phyloP scores from a whole-genome alignment of 139 green algal species.

The Protoeuglena noctilucae region DNA sequence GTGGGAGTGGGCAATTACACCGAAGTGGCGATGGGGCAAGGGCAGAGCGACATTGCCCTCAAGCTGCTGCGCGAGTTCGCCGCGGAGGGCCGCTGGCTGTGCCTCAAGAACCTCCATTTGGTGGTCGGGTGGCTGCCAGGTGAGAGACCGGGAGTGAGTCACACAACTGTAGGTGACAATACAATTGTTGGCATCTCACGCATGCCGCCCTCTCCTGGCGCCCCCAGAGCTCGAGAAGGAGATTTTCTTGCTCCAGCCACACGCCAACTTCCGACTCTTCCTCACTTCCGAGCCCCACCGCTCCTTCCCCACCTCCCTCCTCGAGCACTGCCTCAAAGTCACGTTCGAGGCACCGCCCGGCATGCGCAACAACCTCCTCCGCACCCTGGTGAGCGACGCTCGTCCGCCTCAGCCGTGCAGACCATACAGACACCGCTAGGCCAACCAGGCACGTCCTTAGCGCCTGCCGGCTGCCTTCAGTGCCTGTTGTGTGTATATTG shows the following conservation, averaged over 20 bases:
- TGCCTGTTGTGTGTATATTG: no score
- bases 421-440: no score
- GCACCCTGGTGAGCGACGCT: constrained; percentile 26
- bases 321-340: constrained; percentile 49
- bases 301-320: constrained; percentile 49
- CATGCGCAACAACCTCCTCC: constrained; percentile 63
- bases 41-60: constrained; percentile 48
- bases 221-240: constrained; percentile 56
- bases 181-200: no score
- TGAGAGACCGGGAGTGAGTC: no score
- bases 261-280: constrained; percentile 48
- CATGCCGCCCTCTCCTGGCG: no score
- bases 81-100: constrained; percentile 42
- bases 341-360: constrained; percentile 64
- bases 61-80: constrained; percentile 48
- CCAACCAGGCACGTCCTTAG: no score
- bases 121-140: constrained; percentile 53
- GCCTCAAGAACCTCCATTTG: constrained; percentile 74
- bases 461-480: no score
- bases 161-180: no score
- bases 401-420: no score
- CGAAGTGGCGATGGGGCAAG: constrained; percentile 71
- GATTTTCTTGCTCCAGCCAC: constrained; percentile 22
- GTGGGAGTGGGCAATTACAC: no score
- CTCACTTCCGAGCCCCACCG: constrained; percentile 47